Evolutionary conservation across 2,329 filamentous ascomycete genomes (phyloP), one percentile per base, ranked within the genome.

Genomic region (Penicillium sp.): DNA sequence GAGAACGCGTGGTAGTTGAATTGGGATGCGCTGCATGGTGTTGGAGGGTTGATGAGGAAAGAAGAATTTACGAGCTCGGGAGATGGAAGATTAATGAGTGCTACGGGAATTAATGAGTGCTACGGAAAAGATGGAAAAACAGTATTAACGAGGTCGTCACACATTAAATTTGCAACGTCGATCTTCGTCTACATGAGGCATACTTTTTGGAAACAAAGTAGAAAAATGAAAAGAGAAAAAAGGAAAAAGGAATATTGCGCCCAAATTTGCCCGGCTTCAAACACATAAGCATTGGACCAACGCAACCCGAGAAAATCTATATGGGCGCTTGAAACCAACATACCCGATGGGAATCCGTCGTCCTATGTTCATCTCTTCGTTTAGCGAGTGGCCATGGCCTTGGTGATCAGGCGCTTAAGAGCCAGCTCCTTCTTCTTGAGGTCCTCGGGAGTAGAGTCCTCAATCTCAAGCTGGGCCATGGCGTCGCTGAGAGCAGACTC

Each of bases 391-490:
- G 88, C 84, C 88, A 95, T 95, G 65, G 87, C 90, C 86, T 97
- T 98, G 76, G 93, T 98, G 65, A 98, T 90, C 62, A 95, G 82
- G 68, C 93, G 82, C 89, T 97, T 98, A 58, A 98, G 82, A 52
- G 89, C 89, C 60, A 98, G 80, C 81, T 98, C 93, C 85, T 96
- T 95, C 89, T 97, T 97, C 88, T 95, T 97, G 63, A 98, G 80
- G 70, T 98, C 93, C 64, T 98, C 94, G 52, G 89, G 87, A 54
- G 77, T 76, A 47, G 88, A 87, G 62, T 98, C 94, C 74, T 91
- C 87, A 68, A 98, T 78, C 84, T 98, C 93, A 57, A 98, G 87
- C 76, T 94, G 86, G 57, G 83, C 87, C 93, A 98, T 97, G 64
- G 93, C 93, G 66, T 98, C 93, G 74, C 86, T 91, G 63, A 98